Evolutionary conservation across 2,329 filamentous ascomycete genomes (phyloP), one percentile per base, ranked within the genome.

Genomic region (Stagonosporopsis cucurbitacearum): DNA sequence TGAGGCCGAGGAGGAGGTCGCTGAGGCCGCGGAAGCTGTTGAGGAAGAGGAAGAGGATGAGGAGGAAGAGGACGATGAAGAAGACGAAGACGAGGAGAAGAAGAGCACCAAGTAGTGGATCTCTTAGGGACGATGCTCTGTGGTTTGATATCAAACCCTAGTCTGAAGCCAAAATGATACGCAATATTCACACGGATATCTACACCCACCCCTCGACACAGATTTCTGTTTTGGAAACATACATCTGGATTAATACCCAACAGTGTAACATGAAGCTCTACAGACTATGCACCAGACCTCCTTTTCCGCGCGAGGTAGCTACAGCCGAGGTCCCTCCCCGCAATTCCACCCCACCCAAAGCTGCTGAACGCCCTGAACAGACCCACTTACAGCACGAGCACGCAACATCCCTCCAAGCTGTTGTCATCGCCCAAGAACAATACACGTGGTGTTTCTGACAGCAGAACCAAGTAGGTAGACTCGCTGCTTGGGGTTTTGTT

Each of bases 1-100:
- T 17, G 72, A 65, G 33, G 70, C 64, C 17, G 74, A 68, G 25
- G 73, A 69, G 39, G 71, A 70, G 39, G 71, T 70, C 43, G 72
- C 67, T 50, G 71, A 65, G 26, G 69, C 62, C 5, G 70, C 68
- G 11, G 69, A 58, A 2, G 72, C 71, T 30, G 71, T 67, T 7
- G 67, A 66, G 5, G 68, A 67, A 3, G 69, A 69, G 2, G 67
- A 67, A 0, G 67, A 70, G 0, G 66, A 67, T 0, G 67, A 67
- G 0, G 67, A 69, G 0, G 63, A 66, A 0, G 64, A 70, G 2
- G 65, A 69, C 1, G 61, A 65, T 11, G 65, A 67, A 2, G 61
- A 63, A 1, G 65, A 69, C 1, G 61, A 65, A 9, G 65, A 67
- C 2, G 61, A 63, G 3, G 62, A 62, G 6, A 59, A 64, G 35